Evolutionary conservation across 495 filamentous ascomycete species (phyloP).

Genomic region (Oidiodendron maius): DNA sequence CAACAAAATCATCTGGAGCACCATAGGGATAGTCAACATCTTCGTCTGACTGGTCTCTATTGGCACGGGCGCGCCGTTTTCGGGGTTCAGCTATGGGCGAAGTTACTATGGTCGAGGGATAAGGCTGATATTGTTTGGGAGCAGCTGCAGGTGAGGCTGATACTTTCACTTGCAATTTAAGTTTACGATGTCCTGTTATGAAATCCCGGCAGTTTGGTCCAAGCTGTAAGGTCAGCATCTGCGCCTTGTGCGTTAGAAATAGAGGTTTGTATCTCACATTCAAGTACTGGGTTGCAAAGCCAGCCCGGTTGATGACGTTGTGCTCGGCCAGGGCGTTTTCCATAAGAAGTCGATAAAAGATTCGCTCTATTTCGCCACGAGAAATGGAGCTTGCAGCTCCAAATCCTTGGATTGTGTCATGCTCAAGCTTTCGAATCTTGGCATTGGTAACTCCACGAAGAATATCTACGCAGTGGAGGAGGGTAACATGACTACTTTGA

Average conservation of each 20-base stretch:
- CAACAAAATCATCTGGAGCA: constrained; percentile 42
- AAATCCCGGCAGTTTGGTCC: constrained; percentile 49
- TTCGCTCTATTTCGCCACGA: constrained; percentile 54
- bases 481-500: constrained; percentile 40
- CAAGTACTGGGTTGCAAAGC: constrained; percentile 58
- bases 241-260: background rate
- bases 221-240: constrained; percentile 26
- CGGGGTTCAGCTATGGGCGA: constrained; percentile 52
- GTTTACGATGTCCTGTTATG: constrained; percentile 37
- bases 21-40: constrained; percentile 39
- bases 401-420: constrained; percentile 25
- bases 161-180: constrained; percentile 50
- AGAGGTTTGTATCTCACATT: constrained; percentile 31
- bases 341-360: constrained; percentile 56
- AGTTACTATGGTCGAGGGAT: constrained; percentile 53
- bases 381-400: constrained; percentile 51
- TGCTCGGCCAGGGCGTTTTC: constrained; percentile 56
- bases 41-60: background rate
- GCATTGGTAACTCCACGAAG: constrained; percentile 49
- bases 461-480: constrained; percentile 51
- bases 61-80: constrained; percentile 34
- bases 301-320: constrained; percentile 52
- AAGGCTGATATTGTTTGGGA: constrained; percentile 2
- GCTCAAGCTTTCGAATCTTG: constrained; percentile 42
- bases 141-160: constrained; percentile 6